Evolutionary conservation across 2,329 filamentous ascomycete genomes (phyloP).

Genomic region (Fusarium sp.): DNA sequence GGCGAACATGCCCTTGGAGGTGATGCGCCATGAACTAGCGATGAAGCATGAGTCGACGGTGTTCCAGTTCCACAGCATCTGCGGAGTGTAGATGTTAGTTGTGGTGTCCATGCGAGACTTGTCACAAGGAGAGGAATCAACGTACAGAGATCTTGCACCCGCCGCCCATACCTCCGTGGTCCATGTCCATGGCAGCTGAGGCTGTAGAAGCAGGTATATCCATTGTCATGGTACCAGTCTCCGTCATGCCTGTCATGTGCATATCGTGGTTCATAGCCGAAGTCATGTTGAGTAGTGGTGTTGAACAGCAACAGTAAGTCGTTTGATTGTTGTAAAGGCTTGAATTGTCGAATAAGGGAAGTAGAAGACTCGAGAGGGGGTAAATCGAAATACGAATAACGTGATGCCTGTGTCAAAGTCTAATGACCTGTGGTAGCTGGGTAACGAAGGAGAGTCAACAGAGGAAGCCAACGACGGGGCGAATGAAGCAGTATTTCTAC

Average conservation of each 20-base stretch:
- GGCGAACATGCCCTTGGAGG: constrained; percentile 78
- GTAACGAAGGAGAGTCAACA: background rate
- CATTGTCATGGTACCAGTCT: constrained; percentile 38
- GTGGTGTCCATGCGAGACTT: background rate
- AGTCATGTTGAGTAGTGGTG: background rate
- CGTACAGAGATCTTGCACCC: constrained; percentile 59
- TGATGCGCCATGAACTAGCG: constrained; percentile 76
- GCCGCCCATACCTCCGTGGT: constrained; percentile 19
- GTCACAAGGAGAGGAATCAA: background rate
- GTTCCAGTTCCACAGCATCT: constrained; percentile 89
- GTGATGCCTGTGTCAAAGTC: constrained; percentile 4
- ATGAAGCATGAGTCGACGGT: constrained; percentile 80
- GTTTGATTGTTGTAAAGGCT: background rate
- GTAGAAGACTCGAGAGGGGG: background rate
- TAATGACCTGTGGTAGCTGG: background rate
- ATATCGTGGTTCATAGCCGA: constrained; percentile 23
- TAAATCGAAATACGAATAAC: background rate
- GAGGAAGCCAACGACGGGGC: background rate
- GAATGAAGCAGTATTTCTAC: constrained; percentile 20
- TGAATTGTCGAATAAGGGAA: constrained; percentile 4
- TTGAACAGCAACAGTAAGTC: background rate
- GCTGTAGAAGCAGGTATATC: constrained; percentile 38
- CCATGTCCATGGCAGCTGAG: constrained; percentile 37
- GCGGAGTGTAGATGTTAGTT: background rate
- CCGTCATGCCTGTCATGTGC: constrained; percentile 32